A percentile compares a stretch with the other conserved stretches of the same genome.
Evolutionary conservation across 2,329 filamentous ascomycete genomes (phyloP).

Genomic region (Magnaporthales sp.): DNA sequence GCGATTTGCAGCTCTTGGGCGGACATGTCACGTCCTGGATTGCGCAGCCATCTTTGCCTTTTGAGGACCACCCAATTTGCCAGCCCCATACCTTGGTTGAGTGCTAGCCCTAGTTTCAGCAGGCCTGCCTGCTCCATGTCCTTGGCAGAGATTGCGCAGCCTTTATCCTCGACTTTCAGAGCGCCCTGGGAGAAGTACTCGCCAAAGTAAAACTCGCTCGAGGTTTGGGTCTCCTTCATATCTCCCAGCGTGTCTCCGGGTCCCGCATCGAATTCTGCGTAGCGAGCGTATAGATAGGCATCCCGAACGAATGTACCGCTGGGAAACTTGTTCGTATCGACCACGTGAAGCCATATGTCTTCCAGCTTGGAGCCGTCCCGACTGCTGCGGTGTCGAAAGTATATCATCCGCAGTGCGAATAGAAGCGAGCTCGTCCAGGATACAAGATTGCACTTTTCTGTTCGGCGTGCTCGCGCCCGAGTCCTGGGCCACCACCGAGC

Average conservation of each 20-base stretch:
- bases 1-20: background rate
- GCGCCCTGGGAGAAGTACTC: background rate
- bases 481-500: background rate
- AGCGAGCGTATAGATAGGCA: background rate
- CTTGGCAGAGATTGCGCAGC: background rate
- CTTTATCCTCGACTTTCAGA: background rate
- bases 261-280: background rate
- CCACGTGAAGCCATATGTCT: background rate
- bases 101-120: background rate
- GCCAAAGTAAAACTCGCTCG: background rate
- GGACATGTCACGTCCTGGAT: background rate
- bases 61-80: background rate
- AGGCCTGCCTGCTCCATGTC: background rate
- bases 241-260: background rate
- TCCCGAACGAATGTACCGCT: background rate
- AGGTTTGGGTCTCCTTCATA: background rate
- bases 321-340: background rate
- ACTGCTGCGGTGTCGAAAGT: background rate
- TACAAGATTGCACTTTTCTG: background rate
- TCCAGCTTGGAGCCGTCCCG: background rate
- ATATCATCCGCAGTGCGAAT: background rate
- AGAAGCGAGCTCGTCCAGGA: conserved; percentile 1
- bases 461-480: background rate
- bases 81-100: background rate
- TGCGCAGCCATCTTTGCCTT: background rate